phyloP scores from a whole-genome alignment of 176 grass and related monocot genomes.

The Lolium rigidum region DNA sequence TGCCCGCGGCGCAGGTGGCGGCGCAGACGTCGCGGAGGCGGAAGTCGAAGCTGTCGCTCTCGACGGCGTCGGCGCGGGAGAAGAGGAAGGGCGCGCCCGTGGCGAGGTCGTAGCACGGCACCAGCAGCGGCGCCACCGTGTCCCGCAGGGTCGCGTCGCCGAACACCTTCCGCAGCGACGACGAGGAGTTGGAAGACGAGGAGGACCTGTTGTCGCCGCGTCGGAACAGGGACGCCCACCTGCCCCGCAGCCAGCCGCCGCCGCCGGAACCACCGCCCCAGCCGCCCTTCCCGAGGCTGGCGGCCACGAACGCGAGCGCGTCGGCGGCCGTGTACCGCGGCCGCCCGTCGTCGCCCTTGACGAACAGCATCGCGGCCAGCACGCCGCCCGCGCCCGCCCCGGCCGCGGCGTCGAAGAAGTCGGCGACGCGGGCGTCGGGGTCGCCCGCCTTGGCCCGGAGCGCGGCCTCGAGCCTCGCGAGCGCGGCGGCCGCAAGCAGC shows the following conservation, averaged over 20 bases:
- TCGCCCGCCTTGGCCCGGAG: conserved; percentile 51
- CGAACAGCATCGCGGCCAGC: conserved; percentile 73
- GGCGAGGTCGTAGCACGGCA: conserved; percentile 81
- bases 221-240: conserved; percentile 48
- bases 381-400: conserved; percentile 65
- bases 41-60: conserved; percentile 89
- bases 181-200: background rate
- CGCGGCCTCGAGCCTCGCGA: conserved; percentile 65
- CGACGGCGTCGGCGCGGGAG: conserved; percentile 93
- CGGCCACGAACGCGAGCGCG: conserved; percentile 58
- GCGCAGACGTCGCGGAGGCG: conserved; percentile 87
- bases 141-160: conserved; percentile 75
- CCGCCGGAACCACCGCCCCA: background rate
- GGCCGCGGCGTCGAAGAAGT: conserved; percentile 77
- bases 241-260: background rate
- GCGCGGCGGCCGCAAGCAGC: conserved; percentile 53
- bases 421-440: conserved; percentile 51
- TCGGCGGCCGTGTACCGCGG: conserved; percentile 60
- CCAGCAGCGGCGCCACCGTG: conserved; percentile 81
- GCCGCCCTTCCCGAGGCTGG: conserved; percentile 39
- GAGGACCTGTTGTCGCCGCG: background rate
- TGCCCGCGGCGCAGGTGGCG: conserved; percentile 60
- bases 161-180: conserved; percentile 54
- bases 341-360: conserved; percentile 47
- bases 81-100: conserved; percentile 82